These are phyloP conservation scores for Senecio squalidus DNA, from an alignment of 140 eudicot genomes.

Conservation along the genomic window DNA sequence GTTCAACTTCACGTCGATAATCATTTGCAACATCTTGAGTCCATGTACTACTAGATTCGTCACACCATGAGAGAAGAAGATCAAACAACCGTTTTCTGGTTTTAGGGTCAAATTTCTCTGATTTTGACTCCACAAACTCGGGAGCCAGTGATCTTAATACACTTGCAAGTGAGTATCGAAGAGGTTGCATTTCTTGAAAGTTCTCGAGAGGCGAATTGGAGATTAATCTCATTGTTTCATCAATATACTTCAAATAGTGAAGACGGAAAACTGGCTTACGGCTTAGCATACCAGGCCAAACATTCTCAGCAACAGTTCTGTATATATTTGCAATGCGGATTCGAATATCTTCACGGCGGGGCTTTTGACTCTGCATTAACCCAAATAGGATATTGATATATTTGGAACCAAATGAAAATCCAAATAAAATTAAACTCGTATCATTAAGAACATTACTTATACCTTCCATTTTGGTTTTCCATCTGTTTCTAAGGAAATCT, in stretches of 20 bases:
- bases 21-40: slow-evolving; percentile 87
- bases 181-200: slow-evolving; percentile 94
- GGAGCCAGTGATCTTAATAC: slow-evolving; percentile 91
- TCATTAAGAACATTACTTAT: slow-evolving; percentile 6
- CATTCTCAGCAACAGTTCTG: slow-evolving; percentile 86
- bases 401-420: slow-evolving; percentile 6
- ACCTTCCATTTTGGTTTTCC: slow-evolving; percentile 99
- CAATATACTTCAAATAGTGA: slow-evolving; percentile 86
- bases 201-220: slow-evolving; percentile 53
- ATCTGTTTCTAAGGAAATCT: slow-evolving; percentile 81
- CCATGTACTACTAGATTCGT: slow-evolving; percentile 84
- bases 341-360: slow-evolving; percentile 98
- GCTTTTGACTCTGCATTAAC: slow-evolving; percentile 77
- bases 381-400: neutral
- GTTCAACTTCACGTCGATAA: slow-evolving; percentile 94
- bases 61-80: slow-evolving; percentile 96
- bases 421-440: neutral
- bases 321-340: slow-evolving; percentile 90
- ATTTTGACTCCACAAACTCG: slow-evolving; percentile 92
- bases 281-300: slow-evolving; percentile 97
- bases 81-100: slow-evolving; percentile 88
- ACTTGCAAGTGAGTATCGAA: slow-evolving; percentile 91
- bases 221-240: slow-evolving; percentile 82
- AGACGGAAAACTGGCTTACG: slow-evolving; percentile 97
- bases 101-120: slow-evolving; percentile 87